These are phyloP conservation scores for Saturnispora galanensis DNA, from an alignment of 805 yeast genomes.

Conservation along the genomic window DNA sequence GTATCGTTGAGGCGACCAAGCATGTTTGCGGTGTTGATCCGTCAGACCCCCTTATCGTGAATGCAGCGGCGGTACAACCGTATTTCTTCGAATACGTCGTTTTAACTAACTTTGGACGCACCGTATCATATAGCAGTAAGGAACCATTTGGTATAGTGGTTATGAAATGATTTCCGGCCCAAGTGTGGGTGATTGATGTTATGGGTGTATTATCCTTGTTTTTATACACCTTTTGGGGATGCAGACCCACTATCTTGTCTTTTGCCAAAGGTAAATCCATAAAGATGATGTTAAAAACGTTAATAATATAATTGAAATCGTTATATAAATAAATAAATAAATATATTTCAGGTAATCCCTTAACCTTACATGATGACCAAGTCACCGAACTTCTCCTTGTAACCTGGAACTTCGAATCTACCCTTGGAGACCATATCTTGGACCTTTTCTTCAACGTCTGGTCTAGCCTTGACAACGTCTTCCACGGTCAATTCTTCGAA, in stretches of 20 bases:
- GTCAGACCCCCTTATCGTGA: conserved; percentile 52
- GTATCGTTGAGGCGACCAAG: conserved; percentile 65
- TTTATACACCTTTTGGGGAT: not conserved
- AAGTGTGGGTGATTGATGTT: conserved; percentile 4
- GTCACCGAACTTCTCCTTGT: conserved; percentile 96
- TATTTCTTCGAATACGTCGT: conserved; percentile 79
- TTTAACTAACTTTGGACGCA: conserved; percentile 57
- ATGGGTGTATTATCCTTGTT: not conserved
- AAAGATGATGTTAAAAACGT: not conserved
- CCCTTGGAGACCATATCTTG: conserved; percentile 91
- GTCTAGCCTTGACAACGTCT: conserved; percentile 90
- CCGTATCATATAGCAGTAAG: conserved; percentile 71
- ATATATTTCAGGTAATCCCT: conserved; percentile 9
- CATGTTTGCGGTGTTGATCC: conserved; percentile 44
- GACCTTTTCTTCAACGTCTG: conserved; percentile 95
- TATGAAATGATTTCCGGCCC: conserved; percentile 31
- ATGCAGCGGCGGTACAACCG: conserved; percentile 80
- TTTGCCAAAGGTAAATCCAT: not conserved
- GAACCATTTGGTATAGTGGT: conserved; percentile 75
- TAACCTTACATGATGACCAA: conserved; percentile 72
- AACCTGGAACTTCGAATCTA: conserved; percentile 97
- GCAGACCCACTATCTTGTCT: not conserved
- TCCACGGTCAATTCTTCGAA: conserved; percentile 94
- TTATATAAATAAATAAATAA: conserved; percentile 11
- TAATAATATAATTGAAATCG: not conserved